phyloP scores from a whole-genome alignment of 2,329 filamentous ascomycete genomes.

The Cladophialophora immunda region DNA sequence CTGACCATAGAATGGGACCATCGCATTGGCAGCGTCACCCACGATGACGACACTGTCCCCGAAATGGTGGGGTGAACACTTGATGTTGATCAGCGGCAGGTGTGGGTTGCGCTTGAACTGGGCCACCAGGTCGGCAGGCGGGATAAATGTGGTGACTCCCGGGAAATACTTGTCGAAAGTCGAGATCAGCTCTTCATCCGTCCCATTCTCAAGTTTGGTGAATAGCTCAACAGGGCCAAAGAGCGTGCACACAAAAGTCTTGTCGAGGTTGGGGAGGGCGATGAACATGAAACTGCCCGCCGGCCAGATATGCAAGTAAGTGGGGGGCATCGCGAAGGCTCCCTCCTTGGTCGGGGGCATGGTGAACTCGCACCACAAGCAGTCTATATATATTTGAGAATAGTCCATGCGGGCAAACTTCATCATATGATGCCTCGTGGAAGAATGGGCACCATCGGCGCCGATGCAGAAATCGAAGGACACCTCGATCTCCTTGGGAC shows the following conservation, averaged over 20 bases:
- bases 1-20: constrained; percentile 98
- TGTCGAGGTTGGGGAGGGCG: constrained; percentile 87
- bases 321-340: constrained; percentile 82
- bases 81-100: constrained; percentile 90
- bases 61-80: constrained; percentile 89
- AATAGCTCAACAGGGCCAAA: constrained; percentile 82
- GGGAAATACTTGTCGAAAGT: constrained; percentile 90
- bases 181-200: constrained; percentile 62
- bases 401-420: constrained; percentile 92
- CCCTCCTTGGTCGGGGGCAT: constrained; percentile 64
- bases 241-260: constrained; percentile 92
- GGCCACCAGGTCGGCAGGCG: constrained; percentile 70
- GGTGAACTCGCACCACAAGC: constrained; percentile 95
- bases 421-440: constrained; percentile 92
- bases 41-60: constrained; percentile 80
- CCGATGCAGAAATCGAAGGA: constrained; percentile 93
- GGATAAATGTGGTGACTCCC: constrained; percentile 72
- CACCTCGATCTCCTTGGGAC: constrained; percentile 78
- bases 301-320: constrained; percentile 98
- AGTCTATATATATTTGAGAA: constrained; percentile 93
- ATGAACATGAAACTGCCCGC: constrained; percentile 97
- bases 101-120: constrained; percentile 87
- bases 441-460: constrained; percentile 93
- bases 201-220: constrained; percentile 69
- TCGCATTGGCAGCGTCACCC: constrained; percentile 94